These are phyloP conservation scores for Sclerotinia spermophila DNA, from an alignment of 2,329 filamentous ascomycete species.

Conservation along the genomic window DNA sequence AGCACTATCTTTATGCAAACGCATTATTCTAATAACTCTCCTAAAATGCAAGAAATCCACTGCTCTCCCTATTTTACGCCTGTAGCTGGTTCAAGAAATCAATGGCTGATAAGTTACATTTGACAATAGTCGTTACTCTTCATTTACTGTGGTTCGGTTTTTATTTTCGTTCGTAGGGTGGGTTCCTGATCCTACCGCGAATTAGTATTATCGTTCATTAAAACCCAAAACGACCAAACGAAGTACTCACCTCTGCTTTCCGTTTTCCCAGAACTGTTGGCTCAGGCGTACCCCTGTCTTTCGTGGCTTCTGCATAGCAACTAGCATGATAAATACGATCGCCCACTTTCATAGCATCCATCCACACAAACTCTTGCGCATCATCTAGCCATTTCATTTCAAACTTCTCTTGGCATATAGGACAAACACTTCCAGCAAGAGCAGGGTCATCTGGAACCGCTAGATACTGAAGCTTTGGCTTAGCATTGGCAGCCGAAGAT, in stretches of 20 bases:
- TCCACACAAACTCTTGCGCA: slow-evolving; percentile 95
- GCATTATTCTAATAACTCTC: neutral
- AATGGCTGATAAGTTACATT: neutral
- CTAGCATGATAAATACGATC: slow-evolving; percentile 83
- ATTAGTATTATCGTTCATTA: neutral
- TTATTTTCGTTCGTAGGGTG: slow-evolving; percentile 34
- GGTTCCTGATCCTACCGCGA: slow-evolving; percentile 14
- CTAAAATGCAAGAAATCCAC: neutral
- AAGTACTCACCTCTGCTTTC: slow-evolving; percentile 58
- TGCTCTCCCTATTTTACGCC: neutral
- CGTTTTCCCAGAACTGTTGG: slow-evolving; percentile 64
- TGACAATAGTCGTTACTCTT: neutral
- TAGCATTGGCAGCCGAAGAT: slow-evolving; percentile 41
- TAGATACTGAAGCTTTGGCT: slow-evolving; percentile 65
- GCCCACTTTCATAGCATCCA: slow-evolving; percentile 77
- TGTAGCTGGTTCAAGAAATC: neutral
- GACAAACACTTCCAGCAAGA: slow-evolving; percentile 74
- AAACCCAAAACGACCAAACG: neutral
- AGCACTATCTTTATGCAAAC: neutral
- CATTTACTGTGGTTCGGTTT: slow-evolving; percentile 14
- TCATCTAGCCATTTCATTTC: slow-evolving; percentile 90
- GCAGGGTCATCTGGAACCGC: slow-evolving; percentile 76
- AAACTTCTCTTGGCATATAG: slow-evolving; percentile 94
- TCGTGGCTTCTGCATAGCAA: slow-evolving; percentile 79
- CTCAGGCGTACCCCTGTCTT: slow-evolving; percentile 61